Evolutionary conservation across 306 rosid species (phyloP), one percentile per base, ranked within the genome.

Genomic region (Nissolia schottii): DNA sequence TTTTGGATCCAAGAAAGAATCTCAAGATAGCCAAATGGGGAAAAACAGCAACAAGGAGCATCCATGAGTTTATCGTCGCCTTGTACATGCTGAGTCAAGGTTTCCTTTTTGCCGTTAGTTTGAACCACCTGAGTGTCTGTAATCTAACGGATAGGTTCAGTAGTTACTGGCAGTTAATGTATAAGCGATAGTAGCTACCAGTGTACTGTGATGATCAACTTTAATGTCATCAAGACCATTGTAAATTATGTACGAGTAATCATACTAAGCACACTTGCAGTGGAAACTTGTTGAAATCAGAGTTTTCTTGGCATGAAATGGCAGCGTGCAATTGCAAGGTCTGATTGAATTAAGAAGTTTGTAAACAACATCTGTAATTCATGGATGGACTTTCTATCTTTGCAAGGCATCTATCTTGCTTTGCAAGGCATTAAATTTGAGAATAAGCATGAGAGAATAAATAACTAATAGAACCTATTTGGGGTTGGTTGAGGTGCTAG

Each of bases 1-100:
- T 25, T 81, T 90, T 70, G 84, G 94, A 68, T 61, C 90, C 9
- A 81, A 83, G 77, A 76, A 70, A 37, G 68, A 70, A n/a, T 69
- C 83, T 74, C 66, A 76, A 75, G 90, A 79, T 59, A 73, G 68
- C 2, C 23, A 73, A 68, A 25, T 43, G 10, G 81, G 64, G 77
- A 83, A 86, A 71, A 77, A 72, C 23, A 53, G 50, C 54, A 75
- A 63, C 2, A 81, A 80, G 83, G 87, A 86, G 3, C 74, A 66
- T 55, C 83, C 88, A 24, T 73, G 68, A 31, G 32, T 37, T 22
- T 31, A 34, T 37, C 13, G 74, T 64, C 31, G 15, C 51, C 65
- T 68, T 78, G 72, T 29, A 68, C 14, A 9, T 53, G 67, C 43
- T 40, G 66, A 31, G 32, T 75, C 51, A 45, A 66, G 40, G 6